These are phyloP conservation scores for Odontarrhena argentea DNA, from an alignment of 345 rosid species.

Conservation along the genomic window DNA sequence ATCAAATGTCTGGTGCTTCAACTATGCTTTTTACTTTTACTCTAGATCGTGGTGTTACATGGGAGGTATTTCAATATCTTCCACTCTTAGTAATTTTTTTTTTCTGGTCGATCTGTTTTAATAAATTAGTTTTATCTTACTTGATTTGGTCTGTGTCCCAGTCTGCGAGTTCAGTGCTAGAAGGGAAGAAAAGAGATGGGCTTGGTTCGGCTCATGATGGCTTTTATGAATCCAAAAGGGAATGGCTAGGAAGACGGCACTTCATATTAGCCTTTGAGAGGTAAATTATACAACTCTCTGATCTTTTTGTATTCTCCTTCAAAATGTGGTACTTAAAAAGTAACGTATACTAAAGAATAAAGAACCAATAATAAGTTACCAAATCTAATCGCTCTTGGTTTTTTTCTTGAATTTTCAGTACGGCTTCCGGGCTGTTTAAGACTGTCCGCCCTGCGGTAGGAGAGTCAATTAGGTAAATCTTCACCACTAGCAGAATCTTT, in stretches of 20 bases:
- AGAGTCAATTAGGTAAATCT: slow-evolving; percentile 77
- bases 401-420: slow-evolving; percentile 49
- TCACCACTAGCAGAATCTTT: slow-evolving; percentile 16
- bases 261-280: slow-evolving; percentile 90
- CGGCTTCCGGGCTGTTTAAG: slow-evolving; percentile 82
- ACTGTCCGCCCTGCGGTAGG: slow-evolving; percentile 94
- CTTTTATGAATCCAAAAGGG: slow-evolving; percentile 94
- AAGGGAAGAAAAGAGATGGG: slow-evolving; percentile 79
- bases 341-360: not conserved
- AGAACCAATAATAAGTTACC: not conserved
- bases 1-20: slow-evolving; percentile 94
- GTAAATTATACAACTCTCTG: slow-evolving; percentile 44
- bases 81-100: not conserved
- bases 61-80: slow-evolving; percentile 67
- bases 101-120: too few species aligned
- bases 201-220: slow-evolving; percentile 83
- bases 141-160: slow-evolving; percentile 41
- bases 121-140: slow-evolving; percentile 21
- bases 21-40: slow-evolving; percentile 88
- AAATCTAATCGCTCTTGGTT: slow-evolving; percentile 19
- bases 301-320: slow-evolving; percentile 14
- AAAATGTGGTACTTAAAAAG: not conserved
- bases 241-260: slow-evolving; percentile 95
- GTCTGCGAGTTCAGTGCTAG: slow-evolving; percentile 78
- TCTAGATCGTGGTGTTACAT: slow-evolving; percentile 89